Evolutionary conservation across 805 yeast genomes (phyloP), one percentile per base, ranked within the genome.

Genomic region (Metschnikowia santaceciliae): DNA sequence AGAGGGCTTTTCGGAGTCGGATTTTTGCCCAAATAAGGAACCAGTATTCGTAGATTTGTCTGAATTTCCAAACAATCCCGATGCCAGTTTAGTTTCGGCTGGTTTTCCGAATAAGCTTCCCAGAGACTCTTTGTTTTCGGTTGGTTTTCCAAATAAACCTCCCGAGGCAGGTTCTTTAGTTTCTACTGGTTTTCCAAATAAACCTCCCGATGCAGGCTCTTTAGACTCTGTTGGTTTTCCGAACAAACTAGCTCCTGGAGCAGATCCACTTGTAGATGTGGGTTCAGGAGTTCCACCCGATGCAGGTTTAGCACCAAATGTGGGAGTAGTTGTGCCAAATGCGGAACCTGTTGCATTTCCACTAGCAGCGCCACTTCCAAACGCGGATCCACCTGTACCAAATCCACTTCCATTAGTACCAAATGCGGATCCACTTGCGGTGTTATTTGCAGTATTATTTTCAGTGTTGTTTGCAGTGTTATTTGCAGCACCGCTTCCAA

Each of bases 21-120:
- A 47, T 17, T 50, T 42, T 6, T 38, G 30, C 1, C 57, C 57
- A 10, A 54, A 52, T 23, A 32, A 20, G 6, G 40, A 34, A 22
- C 47, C 40, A 7, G 47, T 33, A 13, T 15, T 34, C 1, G 20
- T 14, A 4, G 40, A 7, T 7, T 30, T 23, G 22, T 11, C 34
- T 10, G 47, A 26, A 8, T 26, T 23, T 3, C 23, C 47, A 32
- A 14, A 41, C 3, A 43, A 7, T 17, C 44, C 30, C 30, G 52
- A 55, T 13, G 35, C 39, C 15, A 26, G 23, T 15, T 22, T 13
- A 22, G 30, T 15, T 17, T 30, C 33, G 19, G 23, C 34, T 26
- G 30, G 30, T 26, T 26, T 26, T 8, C 54, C 54, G 11, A 51
- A 47, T 15, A 48, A 44, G 14, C 20, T 20, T 15, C 48, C 51